A percentile compares a stretch with the other conserved stretches of the same genome.
Evolutionary conservation across 805 yeast species (phyloP).

Genomic region (Ogataea wickerhamii): DNA sequence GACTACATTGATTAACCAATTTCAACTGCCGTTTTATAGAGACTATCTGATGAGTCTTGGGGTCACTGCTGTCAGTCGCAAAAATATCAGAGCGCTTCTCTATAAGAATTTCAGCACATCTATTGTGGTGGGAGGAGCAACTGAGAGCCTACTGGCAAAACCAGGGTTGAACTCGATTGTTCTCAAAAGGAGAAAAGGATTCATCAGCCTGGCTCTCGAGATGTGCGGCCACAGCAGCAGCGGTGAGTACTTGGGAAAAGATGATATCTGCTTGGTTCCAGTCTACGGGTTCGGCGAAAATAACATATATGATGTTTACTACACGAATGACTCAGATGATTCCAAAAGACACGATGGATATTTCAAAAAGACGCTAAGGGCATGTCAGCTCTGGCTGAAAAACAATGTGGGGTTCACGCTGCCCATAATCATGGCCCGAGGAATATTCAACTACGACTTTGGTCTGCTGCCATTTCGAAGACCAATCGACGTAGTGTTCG

Average conservation of each 20-base stretch:
- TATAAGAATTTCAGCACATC: slow-evolving; percentile 69
- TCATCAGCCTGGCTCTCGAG: slow-evolving; percentile 80
- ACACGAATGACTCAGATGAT: slow-evolving; percentile 23
- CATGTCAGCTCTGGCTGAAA: slow-evolving; percentile 71
- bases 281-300: slow-evolving; percentile 90
- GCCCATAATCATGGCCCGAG: slow-evolving; percentile 90
- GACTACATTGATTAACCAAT: slow-evolving; percentile 79
- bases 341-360: slow-evolving; percentile 24
- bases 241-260: slow-evolving; percentile 27
- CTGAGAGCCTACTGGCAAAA: slow-evolving; percentile 71
- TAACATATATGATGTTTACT: slow-evolving; percentile 44
- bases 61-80: slow-evolving; percentile 75
- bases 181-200: slow-evolving; percentile 77
- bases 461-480: slow-evolving; percentile 86
- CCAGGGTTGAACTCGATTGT: slow-evolving; percentile 68
- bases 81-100: slow-evolving; percentile 64
- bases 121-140: slow-evolving; percentile 94
- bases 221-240: slow-evolving; percentile 27
- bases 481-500: slow-evolving; percentile 73
- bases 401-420: slow-evolving; percentile 73
- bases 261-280: slow-evolving; percentile 80
- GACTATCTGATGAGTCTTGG: slow-evolving; percentile 83
- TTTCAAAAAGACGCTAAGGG: slow-evolving; percentile 38
- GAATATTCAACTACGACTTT: slow-evolving; percentile 86
- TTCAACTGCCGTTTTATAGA: slow-evolving; percentile 77